phyloP scores from a whole-genome alignment of 1,284 basidiomycete genomes.

The Cutaneotrichosporon sp. region DNA sequence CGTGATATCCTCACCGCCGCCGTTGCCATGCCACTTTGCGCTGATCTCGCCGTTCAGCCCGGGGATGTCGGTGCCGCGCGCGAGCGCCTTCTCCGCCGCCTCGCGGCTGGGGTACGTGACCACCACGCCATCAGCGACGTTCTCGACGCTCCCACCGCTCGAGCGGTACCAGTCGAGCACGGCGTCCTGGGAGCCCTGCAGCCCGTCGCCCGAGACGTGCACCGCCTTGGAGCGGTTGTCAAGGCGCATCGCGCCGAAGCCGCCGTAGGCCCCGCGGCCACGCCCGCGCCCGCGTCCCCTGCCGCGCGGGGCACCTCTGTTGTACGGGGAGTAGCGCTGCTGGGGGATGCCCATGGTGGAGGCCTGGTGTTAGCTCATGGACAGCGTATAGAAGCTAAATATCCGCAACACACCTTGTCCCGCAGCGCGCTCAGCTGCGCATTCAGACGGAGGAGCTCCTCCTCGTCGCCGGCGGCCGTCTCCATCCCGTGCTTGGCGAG shows the following conservation, averaged over 20 bases:
- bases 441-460: slow-evolving; percentile 43
- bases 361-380: slow-evolving; percentile 32
- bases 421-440: slow-evolving; percentile 43
- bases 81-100: slow-evolving; percentile 50
- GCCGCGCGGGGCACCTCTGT: slow-evolving; percentile 68
- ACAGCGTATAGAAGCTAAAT: too few relatives aligned
- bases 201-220: slow-evolving; percentile 66
- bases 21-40: slow-evolving; percentile 34
- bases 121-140: slow-evolving; percentile 26
- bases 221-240: slow-evolving; percentile 87
- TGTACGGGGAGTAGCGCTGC: slow-evolving; percentile 59
- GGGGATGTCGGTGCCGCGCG: slow-evolving; percentile 41
- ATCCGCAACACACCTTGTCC: too few relatives aligned
- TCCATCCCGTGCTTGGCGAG: slow-evolving; percentile 68
- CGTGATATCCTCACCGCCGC: slow-evolving; percentile 7
- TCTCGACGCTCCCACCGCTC: slow-evolving; percentile 44
- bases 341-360: slow-evolving; percentile 45
- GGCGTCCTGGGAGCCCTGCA: slow-evolving; percentile 55
- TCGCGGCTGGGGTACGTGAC: slow-evolving; percentile 47
- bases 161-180: slow-evolving; percentile 83
- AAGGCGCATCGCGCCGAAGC: slow-evolving; percentile 66
- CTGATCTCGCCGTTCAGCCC: slow-evolving; percentile 28
- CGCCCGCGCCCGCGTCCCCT: slow-evolving; percentile 60
- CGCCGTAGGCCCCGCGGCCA: slow-evolving; percentile 60
- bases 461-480: slow-evolving; percentile 56